phyloP scores from a whole-genome alignment of 2,329 filamentous ascomycete genomes.

The Neonectria hederae region DNA sequence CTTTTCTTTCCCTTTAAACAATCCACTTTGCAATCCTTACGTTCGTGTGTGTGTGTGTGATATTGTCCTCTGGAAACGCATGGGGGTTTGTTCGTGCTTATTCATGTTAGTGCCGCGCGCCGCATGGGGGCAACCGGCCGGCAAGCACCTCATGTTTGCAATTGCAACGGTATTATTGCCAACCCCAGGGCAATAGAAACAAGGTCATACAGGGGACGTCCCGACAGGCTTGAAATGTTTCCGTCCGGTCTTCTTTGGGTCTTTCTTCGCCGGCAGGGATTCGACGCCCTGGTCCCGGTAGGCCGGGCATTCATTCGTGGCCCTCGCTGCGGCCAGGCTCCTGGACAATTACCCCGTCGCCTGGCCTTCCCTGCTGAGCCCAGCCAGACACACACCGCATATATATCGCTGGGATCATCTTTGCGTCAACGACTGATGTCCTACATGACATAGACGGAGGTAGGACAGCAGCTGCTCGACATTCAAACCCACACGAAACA shows the following conservation, averaged over 20 bases:
- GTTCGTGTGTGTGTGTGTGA: conserved; percentile 9
- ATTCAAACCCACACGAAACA: conserved; percentile 18
- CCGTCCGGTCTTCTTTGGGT: conserved; percentile 12
- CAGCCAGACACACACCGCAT: conserved; percentile 4
- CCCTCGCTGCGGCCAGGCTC: conserved; percentile 7
- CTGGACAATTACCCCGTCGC: conserved; percentile 6
- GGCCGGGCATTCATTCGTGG: conserved; percentile 13
- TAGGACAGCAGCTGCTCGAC: neutral
- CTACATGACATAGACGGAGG: neutral
- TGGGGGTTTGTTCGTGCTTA: neutral
- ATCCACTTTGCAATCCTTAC: conserved; percentile 1
- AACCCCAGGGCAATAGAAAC: conserved; percentile 7
- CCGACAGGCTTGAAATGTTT: neutral
- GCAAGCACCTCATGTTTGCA: neutral
- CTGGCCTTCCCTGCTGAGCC: neutral
- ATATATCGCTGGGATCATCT: neutral
- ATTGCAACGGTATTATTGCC: neutral
- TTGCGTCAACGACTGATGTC: neutral
- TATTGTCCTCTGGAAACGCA: neutral
- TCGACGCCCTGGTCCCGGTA: neutral
- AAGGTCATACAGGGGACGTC: neutral
- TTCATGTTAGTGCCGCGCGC: neutral
- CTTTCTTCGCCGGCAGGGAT: conserved; percentile 6
- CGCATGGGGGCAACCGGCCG: neutral
- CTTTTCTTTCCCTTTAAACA: neutral